A percentile compares a stretch with the other conserved stretches of the same genome.
Evolutionary conservation across 1,284 basidiomycete genomes (phyloP).

Genomic region (Papiliotrema flavescens): DNA sequence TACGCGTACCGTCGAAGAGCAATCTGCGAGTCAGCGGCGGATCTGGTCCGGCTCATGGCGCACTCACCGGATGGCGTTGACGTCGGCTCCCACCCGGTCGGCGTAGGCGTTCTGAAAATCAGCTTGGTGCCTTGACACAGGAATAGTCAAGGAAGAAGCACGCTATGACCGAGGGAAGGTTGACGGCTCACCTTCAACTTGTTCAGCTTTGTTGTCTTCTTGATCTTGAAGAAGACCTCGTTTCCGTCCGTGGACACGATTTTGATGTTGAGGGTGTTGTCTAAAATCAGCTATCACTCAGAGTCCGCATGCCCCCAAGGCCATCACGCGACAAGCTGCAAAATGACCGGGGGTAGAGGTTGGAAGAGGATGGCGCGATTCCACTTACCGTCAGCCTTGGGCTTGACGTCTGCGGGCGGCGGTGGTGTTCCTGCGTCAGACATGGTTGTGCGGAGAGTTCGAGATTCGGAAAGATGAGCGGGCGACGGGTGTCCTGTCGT

Average conservation of each 20-base stretch:
- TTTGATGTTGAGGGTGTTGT: constrained; percentile 78
- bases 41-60: background rate
- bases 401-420: constrained; percentile 51
- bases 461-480: too few relatives aligned
- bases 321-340: too few relatives aligned
- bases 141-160: too few relatives aligned
- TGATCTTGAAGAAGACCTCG: constrained; percentile 98
- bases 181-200: constrained; percentile 59
- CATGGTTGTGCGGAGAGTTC: constrained; percentile 55
- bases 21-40: constrained; percentile 56
- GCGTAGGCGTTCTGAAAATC: constrained; percentile 76
- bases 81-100: constrained; percentile 86
- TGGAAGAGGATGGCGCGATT: background rate
- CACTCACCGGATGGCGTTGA: constrained; percentile 74
- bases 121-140: too few relatives aligned
- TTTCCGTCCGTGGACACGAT: constrained; percentile 73
- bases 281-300: too few relatives aligned
- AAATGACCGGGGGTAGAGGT: too few relatives aligned
- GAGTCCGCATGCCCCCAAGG: too few relatives aligned
- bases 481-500: background rate
- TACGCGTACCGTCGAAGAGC: constrained; percentile 77
- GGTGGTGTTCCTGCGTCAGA: constrained; percentile 60
- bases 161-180: background rate
- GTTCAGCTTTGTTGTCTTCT: constrained; percentile 85
- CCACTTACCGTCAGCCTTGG: constrained; percentile 54